Percentiles rank a stretch among this genome's conserved stretches.
phyloP scores from a whole-genome alignment of 139 green algal genomes.

The Picochlorum sp. region DNA sequence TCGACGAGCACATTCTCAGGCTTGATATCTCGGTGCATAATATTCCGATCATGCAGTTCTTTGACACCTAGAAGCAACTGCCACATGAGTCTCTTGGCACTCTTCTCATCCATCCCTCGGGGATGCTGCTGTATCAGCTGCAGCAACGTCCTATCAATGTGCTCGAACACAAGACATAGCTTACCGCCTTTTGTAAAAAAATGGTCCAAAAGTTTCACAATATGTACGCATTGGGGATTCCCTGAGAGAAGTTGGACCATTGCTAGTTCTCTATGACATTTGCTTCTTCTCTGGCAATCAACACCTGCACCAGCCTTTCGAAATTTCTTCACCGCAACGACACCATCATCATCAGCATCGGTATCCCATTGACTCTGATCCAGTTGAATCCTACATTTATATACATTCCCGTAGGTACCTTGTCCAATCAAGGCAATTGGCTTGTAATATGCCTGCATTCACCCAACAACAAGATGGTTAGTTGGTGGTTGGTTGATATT shows the following conservation, averaged over 20 bases:
- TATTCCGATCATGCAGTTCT: constrained; percentile 2
- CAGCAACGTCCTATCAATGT: constrained; percentile 48
- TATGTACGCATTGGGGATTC: constrained; percentile 57
- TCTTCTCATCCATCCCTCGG: background rate
- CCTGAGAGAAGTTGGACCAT: background rate
- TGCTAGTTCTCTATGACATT: constrained; percentile 34
- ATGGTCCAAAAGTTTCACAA: constrained; percentile 82
- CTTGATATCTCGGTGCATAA: constrained; percentile 79
- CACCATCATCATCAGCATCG: constrained; percentile 48
- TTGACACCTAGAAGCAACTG: constrained; percentile 11
- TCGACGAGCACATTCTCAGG: constrained; percentile 84
- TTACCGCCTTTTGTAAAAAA: constrained; percentile 67
- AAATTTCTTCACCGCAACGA: constrained; percentile 89
- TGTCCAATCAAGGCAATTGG: constrained; percentile 50
- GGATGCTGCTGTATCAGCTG: constrained; percentile 8
- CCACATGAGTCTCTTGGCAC: constrained; percentile 6
- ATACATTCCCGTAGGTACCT: constrained; percentile 79
- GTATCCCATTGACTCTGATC: too few relatives aligned
- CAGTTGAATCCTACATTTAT: constrained; percentile 63
- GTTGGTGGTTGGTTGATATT: too few relatives aligned
- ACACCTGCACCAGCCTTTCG: constrained; percentile 44
- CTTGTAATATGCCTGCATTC: background rate
- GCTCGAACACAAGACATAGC: constrained; percentile 91
- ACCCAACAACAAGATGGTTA: too few relatives aligned
- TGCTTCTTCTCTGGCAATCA: background rate